These are phyloP conservation scores for Hemisphaericaspora lyxosophila DNA, from an alignment of 1,139 yeast genomes.

Conservation along the genomic window DNA sequence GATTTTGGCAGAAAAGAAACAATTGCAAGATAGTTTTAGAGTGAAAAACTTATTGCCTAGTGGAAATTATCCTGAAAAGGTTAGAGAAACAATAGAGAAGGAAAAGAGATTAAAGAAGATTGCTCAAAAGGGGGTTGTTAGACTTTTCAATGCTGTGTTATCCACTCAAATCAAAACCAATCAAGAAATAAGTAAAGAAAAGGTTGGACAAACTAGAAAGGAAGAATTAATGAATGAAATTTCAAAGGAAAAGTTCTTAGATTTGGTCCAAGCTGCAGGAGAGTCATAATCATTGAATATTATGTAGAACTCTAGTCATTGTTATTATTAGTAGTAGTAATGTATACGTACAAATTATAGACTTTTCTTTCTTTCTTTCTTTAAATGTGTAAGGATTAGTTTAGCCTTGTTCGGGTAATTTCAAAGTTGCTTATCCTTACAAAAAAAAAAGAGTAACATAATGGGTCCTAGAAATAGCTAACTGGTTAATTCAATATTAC, in stretches of 20 bases:
- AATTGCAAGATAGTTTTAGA: slow-evolving; percentile 65
- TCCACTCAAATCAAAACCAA: slow-evolving; percentile 71
- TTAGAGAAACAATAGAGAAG: slow-evolving; percentile 59
- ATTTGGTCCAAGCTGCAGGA: slow-evolving; percentile 83
- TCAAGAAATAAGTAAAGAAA: slow-evolving; percentile 40
- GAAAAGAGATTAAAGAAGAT: slow-evolving; percentile 76
- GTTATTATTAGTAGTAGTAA: background rate
- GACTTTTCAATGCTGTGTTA: slow-evolving; percentile 85
- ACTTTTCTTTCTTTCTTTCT: too few species aligned
- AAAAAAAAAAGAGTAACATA: too few species aligned
- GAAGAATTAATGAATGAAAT: slow-evolving; percentile 74
- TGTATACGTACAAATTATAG: too few species aligned
- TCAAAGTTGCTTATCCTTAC: too few species aligned
- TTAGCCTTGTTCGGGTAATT: too few species aligned
- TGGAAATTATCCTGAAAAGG: slow-evolving; percentile 50
- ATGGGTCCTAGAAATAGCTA: too few species aligned
- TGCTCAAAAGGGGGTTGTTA: slow-evolving; percentile 93
- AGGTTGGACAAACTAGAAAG: slow-evolving; percentile 39
- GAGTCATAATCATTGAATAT: slow-evolving; percentile 1
- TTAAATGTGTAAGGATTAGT: too few species aligned
- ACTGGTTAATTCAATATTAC: too few species aligned
- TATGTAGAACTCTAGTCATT: too few species aligned
- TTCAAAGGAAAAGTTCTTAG: slow-evolving; percentile 86
- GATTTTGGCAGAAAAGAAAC: slow-evolving; percentile 69
- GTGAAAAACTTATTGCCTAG: slow-evolving; percentile 65